Conservation (phyloP, 345 rosid species). For the Corchorus olitorius region DNA sequence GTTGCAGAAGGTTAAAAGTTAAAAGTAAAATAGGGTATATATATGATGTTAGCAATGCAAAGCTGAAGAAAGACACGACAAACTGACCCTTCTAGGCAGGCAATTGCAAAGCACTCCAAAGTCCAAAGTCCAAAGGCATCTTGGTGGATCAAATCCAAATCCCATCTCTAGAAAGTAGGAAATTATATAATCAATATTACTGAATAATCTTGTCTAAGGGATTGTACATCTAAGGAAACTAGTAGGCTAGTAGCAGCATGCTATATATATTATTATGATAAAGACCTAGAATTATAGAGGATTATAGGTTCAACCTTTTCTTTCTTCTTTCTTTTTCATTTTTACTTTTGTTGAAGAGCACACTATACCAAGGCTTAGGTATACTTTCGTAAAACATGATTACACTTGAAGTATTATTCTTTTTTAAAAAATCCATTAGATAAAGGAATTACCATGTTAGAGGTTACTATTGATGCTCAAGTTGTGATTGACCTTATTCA, state of each 20-base stretch:
- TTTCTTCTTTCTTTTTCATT: neutral
- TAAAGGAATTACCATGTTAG: too few species aligned
- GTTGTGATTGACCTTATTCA: too few species aligned
- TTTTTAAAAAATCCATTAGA: too few species aligned
- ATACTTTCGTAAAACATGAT: neutral
- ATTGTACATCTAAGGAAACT: too few species aligned
- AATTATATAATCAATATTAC: neutral
- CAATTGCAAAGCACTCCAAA: too few species aligned
- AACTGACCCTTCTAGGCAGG: constrained; percentile 39
- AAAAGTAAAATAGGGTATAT: constrained; percentile 31
- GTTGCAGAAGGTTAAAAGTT: constrained; percentile 54
- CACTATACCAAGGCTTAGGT: neutral
- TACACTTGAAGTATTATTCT: neutral
- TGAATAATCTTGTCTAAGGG: neutral
- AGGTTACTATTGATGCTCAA: too few species aligned
- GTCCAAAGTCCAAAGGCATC: constrained; percentile 45
- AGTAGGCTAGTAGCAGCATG: too few species aligned
- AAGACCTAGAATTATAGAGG: too few species aligned
- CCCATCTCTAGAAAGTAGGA: constrained; percentile 54
- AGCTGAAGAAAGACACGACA: constrained; percentile 75
- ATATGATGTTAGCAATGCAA: constrained; percentile 67
- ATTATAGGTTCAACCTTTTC: too few species aligned
- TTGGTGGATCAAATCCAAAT: constrained; percentile 72
- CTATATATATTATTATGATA: too few species aligned
- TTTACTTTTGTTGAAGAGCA: too few species aligned